Base-by-base conservation (phyloP, 2,329 filamentous ascomycete genomes). In the Botrytis fragariae region DNA sequence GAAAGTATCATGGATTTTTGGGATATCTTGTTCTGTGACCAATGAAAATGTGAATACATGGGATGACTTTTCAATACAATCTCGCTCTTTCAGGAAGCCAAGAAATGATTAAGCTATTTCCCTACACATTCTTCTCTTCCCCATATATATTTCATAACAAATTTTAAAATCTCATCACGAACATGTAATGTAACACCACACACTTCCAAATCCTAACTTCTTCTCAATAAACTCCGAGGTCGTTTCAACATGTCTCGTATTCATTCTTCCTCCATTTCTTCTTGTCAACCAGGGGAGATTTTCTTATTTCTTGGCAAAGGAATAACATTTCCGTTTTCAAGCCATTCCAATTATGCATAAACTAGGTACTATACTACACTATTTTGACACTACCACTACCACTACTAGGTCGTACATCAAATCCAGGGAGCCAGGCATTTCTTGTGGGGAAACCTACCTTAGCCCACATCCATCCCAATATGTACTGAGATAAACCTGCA, bases 301-400 rank as follows among this genome's bases (percentile, higher is more conserved):
- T 68, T 57, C 45, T 22, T 18, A 7, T 32, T 42, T 57, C 65
- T 69, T 69, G 65, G 65, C 65, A 57, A 57, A 44, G 48, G 35
- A 57, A 69, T 29, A 29, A 35, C 37, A 20, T 25, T 54, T 57
- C 45, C 64, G 64, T 16, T 57, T 57, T 57, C 29, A 12, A 42
- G 22, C 25, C 64, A 54, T 68, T 68, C 64, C 51, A 60, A 69
- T 72, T 69, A 61, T 72, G 71, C 71, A 72, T 44, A 72, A 72
- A 68, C 48, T n/a, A 16, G 7, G 37, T 39, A 39, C 37, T 39
- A 39, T 8, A 54, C 48, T 51, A n/a, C 25, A 54, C 25, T n/a
- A n/a, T 12, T 14, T n/a, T n/a, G 25, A 54, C 25, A 54, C 48
- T 54, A 54, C 48, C 2, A 25, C 45, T 10, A 22, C 20, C 25